Evolutionary conservation across 1,139 yeast genomes (phyloP), one percentile per base, ranked within the genome.

Genomic region (Hyphopichia buzzinii): DNA sequence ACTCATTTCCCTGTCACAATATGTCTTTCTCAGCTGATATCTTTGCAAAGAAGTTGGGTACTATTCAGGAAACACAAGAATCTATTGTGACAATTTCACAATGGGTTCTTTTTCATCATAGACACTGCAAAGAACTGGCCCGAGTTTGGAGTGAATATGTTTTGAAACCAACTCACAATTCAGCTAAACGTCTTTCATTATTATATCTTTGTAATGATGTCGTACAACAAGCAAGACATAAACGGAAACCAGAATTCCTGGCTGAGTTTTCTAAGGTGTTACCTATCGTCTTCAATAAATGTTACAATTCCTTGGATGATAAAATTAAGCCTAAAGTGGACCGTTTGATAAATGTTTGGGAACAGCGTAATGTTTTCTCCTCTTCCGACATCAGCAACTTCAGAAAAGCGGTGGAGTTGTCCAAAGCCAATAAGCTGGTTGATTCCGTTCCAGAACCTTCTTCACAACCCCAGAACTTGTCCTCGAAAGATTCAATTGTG

Each of bases 121-220:
- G 90, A 36, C 77, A 83, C 48, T 79, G 84, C 17, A 59, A 59
- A 8, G 76, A 75, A 31, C 72, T 81, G 17, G 86, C 88, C 3
- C 56, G 65, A 29, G 60, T 77, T 12, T 88, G 95, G 96, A 62
- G 76, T 4, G 55, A 63, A 14, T 73, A 67, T 44, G 56, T 77
- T 12, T 41, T 57, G 36, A 12, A 46, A 44, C 39, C 53, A 17
- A 38, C 52, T 29, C 61, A 70, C 11, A 60, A 72, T n/a, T 50
- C 65, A 13, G 51, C 62, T 35, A 74, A 79, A 50, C 72, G 72
- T 44, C 67, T 88, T 36, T 71, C 83, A 2, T 57, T 84, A 37
- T 67, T 88, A 24, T 87, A 88, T 50, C 67, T 88, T 15, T 84
- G 87, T 38, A 88, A 88, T 54, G 96, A 88, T 49, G 84, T 88